phyloP scores from a whole-genome alignment of 352 stramenopile species.

The Phytophthora crassamura region DNA sequence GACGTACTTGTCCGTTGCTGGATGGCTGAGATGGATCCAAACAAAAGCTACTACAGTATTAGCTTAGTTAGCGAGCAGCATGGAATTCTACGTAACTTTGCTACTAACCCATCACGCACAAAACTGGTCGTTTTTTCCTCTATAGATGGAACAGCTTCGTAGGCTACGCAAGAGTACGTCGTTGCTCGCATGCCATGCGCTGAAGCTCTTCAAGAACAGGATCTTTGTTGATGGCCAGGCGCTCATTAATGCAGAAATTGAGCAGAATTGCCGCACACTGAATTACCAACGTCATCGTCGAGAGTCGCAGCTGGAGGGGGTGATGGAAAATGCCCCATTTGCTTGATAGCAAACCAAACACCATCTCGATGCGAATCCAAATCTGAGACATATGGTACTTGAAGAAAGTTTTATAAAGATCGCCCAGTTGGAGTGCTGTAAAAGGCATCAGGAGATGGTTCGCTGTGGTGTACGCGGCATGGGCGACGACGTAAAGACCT shows the following conservation, averaged over 20 bases:
- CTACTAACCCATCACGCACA: not conserved
- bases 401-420: too few relatives aligned
- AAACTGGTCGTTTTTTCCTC: not conserved
- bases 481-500: too few relatives aligned
- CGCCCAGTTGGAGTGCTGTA: too few relatives aligned
- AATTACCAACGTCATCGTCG: not conserved
- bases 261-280: not conserved
- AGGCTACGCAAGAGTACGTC: not conserved
- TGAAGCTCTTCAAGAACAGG: not conserved
- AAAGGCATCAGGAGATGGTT: too few relatives aligned
- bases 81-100: not conserved
- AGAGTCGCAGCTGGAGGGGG: not conserved
- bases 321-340: constrained; percentile 1
- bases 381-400: not conserved
- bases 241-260: constrained; percentile 1
- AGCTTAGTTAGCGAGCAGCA: not conserved
- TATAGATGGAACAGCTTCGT: not conserved
- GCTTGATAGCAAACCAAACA: not conserved
- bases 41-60: not conserved
- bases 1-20: not conserved
- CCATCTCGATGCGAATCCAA: not conserved
- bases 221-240: not conserved
- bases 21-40: not conserved
- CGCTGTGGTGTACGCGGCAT: too few relatives aligned
- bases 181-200: not conserved